Evolutionary conservation across 805 yeast species (phyloP).

Genomic region (Lipomyces yamadae): DNA sequence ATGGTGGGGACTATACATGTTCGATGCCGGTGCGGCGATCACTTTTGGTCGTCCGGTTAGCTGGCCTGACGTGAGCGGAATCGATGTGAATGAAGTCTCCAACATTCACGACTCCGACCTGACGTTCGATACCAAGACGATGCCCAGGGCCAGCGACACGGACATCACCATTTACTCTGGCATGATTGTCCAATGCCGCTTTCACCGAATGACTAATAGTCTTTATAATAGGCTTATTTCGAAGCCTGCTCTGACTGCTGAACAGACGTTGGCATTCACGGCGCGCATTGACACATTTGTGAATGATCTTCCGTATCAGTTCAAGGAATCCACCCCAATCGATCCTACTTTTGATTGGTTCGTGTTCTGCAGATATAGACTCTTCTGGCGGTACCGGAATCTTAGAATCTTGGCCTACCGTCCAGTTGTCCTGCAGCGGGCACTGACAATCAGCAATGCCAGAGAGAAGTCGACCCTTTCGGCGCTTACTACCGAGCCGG

Average conservation of each 20-base stretch:
- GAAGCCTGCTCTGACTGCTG: constrained; percentile 54
- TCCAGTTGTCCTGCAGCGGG: constrained; percentile 61
- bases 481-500: neutral
- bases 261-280: constrained; percentile 58
- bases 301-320: constrained; percentile 53
- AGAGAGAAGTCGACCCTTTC: constrained; percentile 10
- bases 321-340: constrained; percentile 50
- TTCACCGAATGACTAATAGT: constrained; percentile 55
- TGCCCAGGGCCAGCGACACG: constrained; percentile 37
- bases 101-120: constrained; percentile 56
- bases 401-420: constrained; percentile 60
- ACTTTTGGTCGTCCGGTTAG: constrained; percentile 69
- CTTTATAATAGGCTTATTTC: constrained; percentile 56
- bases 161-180: constrained; percentile 64
- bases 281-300: constrained; percentile 51
- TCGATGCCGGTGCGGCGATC: constrained; percentile 66
- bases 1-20: constrained; percentile 71
- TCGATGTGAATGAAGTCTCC: constrained; percentile 57
- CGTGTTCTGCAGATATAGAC: constrained; percentile 56
- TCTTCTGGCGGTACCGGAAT: constrained; percentile 64
- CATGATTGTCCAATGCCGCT: constrained; percentile 58
- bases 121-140: constrained; percentile 37
- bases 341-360: constrained; percentile 57
- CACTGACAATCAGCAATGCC: constrained; percentile 43
- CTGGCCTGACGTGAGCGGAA: constrained; percentile 53